Conservation (phyloP, 75 land plant species). For the Ceratopteris richardii region DNA sequence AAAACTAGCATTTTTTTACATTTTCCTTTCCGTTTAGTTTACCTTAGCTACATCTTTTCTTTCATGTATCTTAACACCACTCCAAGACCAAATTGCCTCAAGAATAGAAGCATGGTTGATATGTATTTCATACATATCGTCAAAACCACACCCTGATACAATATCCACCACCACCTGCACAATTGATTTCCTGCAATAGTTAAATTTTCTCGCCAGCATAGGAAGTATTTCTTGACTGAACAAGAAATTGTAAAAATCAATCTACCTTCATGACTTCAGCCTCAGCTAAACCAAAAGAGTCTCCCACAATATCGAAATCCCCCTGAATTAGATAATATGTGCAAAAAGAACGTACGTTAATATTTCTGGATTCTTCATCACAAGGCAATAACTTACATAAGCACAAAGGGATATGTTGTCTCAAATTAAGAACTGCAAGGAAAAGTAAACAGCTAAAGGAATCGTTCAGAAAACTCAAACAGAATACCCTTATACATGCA, state of each 20-base stretch:
- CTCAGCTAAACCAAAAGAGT: constrained; percentile 60
- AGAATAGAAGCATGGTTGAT: constrained; percentile 64
- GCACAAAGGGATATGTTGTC: no score
- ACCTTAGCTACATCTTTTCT: constrained; percentile 86
- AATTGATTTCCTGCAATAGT: no score
- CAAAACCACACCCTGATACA: constrained; percentile 31
- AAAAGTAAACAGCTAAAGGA: no score
- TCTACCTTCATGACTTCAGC: constrained; percentile 91
- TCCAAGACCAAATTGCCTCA: constrained; percentile 87
- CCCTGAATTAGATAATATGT: constrained; percentile 60
- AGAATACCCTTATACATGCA: no score
- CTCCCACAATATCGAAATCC: constrained; percentile 92
- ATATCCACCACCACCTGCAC: constrained; percentile 84
- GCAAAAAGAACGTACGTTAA: no score
- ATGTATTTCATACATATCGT: constrained; percentile 56
- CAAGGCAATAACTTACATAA: no score
- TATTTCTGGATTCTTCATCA: no score
- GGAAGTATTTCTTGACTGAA: no score
- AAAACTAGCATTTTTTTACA: background rate
- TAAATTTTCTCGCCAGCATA: no score
- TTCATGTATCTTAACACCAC: constrained; percentile 55
- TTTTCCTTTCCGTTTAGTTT: background rate
- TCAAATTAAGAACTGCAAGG: no score
- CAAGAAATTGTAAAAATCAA: no score
- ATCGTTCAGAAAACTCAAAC: no score